A percentile compares a stretch with the other conserved stretches of the same genome.
phyloP scores from a whole-genome alignment of 140 eudicot species.

The Ambrosia hybrid region DNA sequence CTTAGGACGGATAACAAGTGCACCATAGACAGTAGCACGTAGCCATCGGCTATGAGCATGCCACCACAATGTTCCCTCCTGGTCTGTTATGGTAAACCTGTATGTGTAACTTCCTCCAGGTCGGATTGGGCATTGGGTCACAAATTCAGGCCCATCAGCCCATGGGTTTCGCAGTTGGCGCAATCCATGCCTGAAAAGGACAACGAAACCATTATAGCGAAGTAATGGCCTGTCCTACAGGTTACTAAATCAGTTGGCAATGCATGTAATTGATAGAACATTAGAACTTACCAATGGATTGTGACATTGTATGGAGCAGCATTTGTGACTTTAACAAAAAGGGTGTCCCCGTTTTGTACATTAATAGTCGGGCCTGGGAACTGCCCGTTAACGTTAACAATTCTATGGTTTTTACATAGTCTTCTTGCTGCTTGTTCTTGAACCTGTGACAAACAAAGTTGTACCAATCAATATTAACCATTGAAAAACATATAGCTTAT shows the following conservation, averaged over 20 bases:
- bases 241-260: background rate
- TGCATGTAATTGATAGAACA: background rate
- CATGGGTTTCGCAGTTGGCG: conserved; percentile 73
- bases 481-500: no score
- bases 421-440: conserved; percentile 56
- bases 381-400: conserved; percentile 67
- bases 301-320: conserved; percentile 54
- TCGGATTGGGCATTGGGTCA: no score
- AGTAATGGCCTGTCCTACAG: no score
- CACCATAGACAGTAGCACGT: conserved; percentile 76
- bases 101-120: conserved; percentile 35
- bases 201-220: background rate
- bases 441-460: conserved; percentile 28
- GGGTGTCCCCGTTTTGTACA: conserved; percentile 61
- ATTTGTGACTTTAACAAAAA: conserved; percentile 55
- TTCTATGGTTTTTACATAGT: conserved; percentile 57
- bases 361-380: conserved; percentile 9
- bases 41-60: conserved; percentile 84
- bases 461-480: no score
- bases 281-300: conserved; percentile 61
- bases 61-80: conserved; percentile 88
- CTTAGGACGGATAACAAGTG: conserved; percentile 63
- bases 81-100: conserved; percentile 60
- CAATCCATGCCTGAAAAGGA: conserved; percentile 60
- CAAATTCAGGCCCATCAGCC: conserved; percentile 37